Base-by-base conservation (phyloP, 345 rosid genomes). In the Crucihimalaya himalaica region DNA sequence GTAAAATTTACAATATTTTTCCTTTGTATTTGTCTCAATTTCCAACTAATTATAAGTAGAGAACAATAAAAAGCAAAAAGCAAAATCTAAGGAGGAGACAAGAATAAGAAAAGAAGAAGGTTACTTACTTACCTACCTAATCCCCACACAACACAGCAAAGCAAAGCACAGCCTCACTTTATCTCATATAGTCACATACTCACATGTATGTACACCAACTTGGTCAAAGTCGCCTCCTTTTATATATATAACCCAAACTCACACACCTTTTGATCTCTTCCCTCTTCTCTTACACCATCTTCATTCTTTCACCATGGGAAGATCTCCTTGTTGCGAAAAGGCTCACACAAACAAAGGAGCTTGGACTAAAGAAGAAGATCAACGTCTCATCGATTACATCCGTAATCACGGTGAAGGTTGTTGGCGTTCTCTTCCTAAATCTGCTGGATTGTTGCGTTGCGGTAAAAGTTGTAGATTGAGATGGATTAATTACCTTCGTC, bases 401-500 rank as follows among this genome's bases (percentile, higher is more conserved):
- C 87, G 92, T 35, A 40, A 55, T 43, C 89, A 92, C 20, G 97
- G 97, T 20, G 96, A 92, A 78, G 96, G 97, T 43, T 87, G 92
- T 78, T 92, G 97, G 97, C 91, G 96, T 14, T 92, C 97, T 27
- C 93, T 89, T 14, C 97, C 97, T 3, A 89, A 85, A 81, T 76
- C 97, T 9, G 97, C 97, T 13, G 97, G 92, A 28, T 56, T 74
- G 62, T 68, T 61, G 32, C 58, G 74, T 4, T 79, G 74, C 8
- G 78, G 74, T 43, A 68, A 79, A 12, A 72, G 98, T 53, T 94
- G 98, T 45, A 85, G 98, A 46, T 63, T 94, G 14, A 87, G 98
- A 72, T 94, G 98, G 98, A 94, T 94, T 39, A 94, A 94, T 77
- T 94, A 94, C 79, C 83, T 94, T 35, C 86, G 98, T 66, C 98